These are phyloP conservation scores for Delphinella strobiligena DNA, from an alignment of 2,329 filamentous ascomycete species.

Conservation along the genomic window DNA sequence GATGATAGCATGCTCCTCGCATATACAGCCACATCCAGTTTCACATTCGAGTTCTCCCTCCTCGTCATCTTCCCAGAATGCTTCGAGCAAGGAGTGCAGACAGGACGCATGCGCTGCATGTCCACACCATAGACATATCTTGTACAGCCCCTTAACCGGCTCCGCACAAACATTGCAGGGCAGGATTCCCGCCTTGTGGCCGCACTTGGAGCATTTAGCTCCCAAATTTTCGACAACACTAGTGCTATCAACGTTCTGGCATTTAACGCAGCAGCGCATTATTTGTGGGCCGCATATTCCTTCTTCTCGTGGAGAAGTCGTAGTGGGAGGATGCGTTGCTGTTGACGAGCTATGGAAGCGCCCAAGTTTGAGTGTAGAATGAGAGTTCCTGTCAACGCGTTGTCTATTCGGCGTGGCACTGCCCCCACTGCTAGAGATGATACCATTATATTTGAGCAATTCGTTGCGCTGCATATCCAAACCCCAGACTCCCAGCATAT, in stretches of 20 bases:
- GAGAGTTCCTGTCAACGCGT: conserved; percentile 3
- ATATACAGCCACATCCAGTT: conserved; percentile 9
- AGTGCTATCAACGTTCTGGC: conserved; percentile 2
- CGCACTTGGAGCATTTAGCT: conserved; percentile 6
- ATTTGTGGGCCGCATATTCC: conserved; percentile 1
- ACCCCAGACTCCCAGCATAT: conserved; percentile 47
- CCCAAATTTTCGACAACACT: not conserved
- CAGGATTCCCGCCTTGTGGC: conserved; percentile 2
- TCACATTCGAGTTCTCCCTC: conserved; percentile 8
- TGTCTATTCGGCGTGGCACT: not conserved
- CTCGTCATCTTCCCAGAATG: conserved; percentile 1
- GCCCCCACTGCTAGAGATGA: conserved; percentile 22
- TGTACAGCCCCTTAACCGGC: conserved; percentile 10
- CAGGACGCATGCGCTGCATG: conserved; percentile 10
- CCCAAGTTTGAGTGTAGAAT: conserved; percentile 9
- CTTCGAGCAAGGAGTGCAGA: conserved; percentile 6
- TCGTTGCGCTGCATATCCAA: conserved; percentile 43
- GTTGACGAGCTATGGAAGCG: too few species aligned
- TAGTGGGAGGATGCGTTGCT: too few species aligned
- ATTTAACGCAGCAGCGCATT: conserved; percentile 8
- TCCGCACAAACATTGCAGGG: conserved; percentile 10
- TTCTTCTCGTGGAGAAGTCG: not conserved
- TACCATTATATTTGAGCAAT: conserved; percentile 43
- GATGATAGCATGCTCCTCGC: conserved; percentile 1
- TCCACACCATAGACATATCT: conserved; percentile 11